phyloP scores from a whole-genome alignment of 257 asterid species.

The Jaltomata sinuosa region DNA sequence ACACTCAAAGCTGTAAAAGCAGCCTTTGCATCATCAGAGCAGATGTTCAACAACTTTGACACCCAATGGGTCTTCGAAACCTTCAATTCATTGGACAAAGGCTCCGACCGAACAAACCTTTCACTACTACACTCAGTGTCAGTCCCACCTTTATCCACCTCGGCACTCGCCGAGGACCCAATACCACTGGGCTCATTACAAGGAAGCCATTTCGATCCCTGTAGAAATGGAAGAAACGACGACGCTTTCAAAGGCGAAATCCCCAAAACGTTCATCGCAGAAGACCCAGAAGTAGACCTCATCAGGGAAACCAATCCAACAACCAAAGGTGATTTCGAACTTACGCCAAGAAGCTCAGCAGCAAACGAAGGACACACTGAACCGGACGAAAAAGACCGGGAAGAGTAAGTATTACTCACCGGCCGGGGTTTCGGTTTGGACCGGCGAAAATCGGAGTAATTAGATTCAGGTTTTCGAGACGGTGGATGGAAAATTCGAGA shows the following conservation, averaged over 20 bases:
- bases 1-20: slow-evolving; percentile 82
- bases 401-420: not conserved
- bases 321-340: slow-evolving; percentile 35
- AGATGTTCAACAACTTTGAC: slow-evolving; percentile 41
- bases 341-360: slow-evolving; percentile 32
- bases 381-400: slow-evolving; percentile 5
- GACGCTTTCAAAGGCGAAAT: slow-evolving; percentile 58
- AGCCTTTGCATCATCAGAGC: slow-evolving; percentile 89
- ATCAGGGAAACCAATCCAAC: slow-evolving; percentile 47
- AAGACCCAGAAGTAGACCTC: slow-evolving; percentile 36
- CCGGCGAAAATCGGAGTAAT: slow-evolving; percentile 25
- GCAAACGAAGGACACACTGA: slow-evolving; percentile 41
- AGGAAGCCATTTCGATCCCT: slow-evolving; percentile 71
- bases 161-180: slow-evolving; percentile 12
- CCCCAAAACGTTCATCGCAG: slow-evolving; percentile 26
- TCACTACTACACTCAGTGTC: slow-evolving; percentile 3
- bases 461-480: slow-evolving; percentile 30
- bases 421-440: slow-evolving; percentile 11
- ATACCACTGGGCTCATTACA: slow-evolving; percentile 35
- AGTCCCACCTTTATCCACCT: slow-evolving; percentile 60
- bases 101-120: slow-evolving; percentile 23
- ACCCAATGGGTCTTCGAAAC: slow-evolving; percentile 41
- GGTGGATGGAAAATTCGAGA: slow-evolving; percentile 26
- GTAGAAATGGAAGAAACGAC: slow-evolving; percentile 41
- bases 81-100: slow-evolving; percentile 21